Base-by-base conservation (phyloP, 441 rosid genomes). In the Erysimum cheiri region DNA sequence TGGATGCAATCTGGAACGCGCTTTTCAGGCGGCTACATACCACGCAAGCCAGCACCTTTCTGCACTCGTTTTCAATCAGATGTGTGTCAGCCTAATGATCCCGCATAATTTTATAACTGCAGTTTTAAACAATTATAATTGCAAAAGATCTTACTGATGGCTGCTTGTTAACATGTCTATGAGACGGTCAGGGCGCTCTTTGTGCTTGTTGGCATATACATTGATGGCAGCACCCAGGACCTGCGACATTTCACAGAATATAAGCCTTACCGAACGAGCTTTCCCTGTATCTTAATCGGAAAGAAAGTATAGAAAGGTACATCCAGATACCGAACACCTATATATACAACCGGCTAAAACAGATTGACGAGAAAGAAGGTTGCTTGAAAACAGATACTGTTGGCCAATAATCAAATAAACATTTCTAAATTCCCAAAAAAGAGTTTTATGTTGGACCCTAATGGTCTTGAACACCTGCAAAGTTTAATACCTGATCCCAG, bases 1-100 rank as follows among this genome's bases (percentile, higher is more conserved):
- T 88, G 15, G 98, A 88, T 49, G 99, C 99, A 64, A 94, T 94
- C 64, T 94, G 99, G 78, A 92, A 94, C 15, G 99, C 99, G 64
- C 97, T 94, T 83, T 94, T 94, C 62, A 94, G 89, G 47, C 98
- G 98, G 48, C 99, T 98, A 60, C 99, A 94, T 70, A 94, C 89
- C 67, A 94, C 99, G 64, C 98, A 92, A 60, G 98, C 98, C 82
- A 94, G 82, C 80, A 94, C 98, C 77, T 92, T 94, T 83, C 99
- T 92, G 90, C 83, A 77, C 9, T 57, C 44, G 52, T 75, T 75
- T 50, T 57, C 32, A 70, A 58, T 49, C 29, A 63, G 19, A 48
- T 14, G 0, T 70, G 55, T 33, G 58, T 70, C 53, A 75, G 79
- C 28, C 24, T 37, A 32, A 49, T 10, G 43, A 70, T 32, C 24